Evolutionary conservation across 1,284 basidiomycete genomes (phyloP).

Genomic region (Papiliotrema laurentii): DNA sequence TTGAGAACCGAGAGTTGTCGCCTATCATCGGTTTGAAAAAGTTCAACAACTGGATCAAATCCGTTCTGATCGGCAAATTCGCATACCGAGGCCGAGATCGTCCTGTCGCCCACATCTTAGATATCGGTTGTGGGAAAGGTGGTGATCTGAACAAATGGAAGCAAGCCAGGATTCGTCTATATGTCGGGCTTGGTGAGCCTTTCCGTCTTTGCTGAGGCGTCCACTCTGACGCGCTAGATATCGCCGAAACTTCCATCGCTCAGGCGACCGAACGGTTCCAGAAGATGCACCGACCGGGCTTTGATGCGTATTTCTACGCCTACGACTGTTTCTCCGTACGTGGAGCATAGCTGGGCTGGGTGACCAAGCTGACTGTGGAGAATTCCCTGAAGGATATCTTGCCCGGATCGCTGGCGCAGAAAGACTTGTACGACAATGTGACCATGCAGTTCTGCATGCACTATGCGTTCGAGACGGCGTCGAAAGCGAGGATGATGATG

Average conservation of each 20-base stretch:
- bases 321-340: conserved; percentile 78
- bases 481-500: conserved; percentile 87
- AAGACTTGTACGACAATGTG: conserved; percentile 75
- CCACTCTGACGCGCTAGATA: conserved; percentile 56
- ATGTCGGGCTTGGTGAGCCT: conserved; percentile 73
- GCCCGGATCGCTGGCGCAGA: conserved; percentile 55
- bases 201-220: background rate
- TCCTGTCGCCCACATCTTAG: conserved; percentile 66
- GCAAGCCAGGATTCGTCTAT: conserved; percentile 74
- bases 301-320: conserved; percentile 74
- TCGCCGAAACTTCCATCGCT: conserved; percentile 83
- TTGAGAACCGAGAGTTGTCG: conserved; percentile 76
- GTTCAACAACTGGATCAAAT: conserved; percentile 99
- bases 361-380: conserved; percentile 24
- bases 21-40: conserved; percentile 94
- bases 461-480: conserved; percentile 88
- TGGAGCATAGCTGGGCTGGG: conserved; percentile 1
- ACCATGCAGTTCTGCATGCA: conserved; percentile 99
- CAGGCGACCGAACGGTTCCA: conserved; percentile 72
- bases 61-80: conserved; percentile 84
- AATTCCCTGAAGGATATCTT: conserved; percentile 66
- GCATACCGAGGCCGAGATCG: conserved; percentile 19
- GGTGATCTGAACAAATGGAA: conserved; percentile 96
- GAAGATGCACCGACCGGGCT: conserved; percentile 55
- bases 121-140: conserved; percentile 97